phyloP scores from a whole-genome alignment of 2,329 filamentous ascomycete genomes.

The Aspergillaceae sp. region DNA sequence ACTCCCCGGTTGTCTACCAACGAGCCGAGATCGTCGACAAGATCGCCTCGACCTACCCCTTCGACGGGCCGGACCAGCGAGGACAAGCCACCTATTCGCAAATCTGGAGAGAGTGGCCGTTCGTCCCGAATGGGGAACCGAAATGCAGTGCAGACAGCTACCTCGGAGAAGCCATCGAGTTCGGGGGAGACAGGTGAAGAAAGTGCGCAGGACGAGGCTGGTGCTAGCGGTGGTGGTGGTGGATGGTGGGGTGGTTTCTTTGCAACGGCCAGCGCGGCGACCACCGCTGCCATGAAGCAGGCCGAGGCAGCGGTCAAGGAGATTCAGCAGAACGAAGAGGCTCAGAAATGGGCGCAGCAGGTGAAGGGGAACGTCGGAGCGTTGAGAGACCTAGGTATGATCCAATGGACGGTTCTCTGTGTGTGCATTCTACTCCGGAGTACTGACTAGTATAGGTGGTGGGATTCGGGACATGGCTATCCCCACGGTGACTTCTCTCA shows the following conservation, averaged over 20 bases:
- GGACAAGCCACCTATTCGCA: slow-evolving; percentile 54
- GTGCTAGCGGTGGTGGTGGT: slow-evolving; percentile 42
- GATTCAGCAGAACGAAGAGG: slow-evolving; percentile 92
- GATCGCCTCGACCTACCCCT: slow-evolving; percentile 44
- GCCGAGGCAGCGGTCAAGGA: slow-evolving; percentile 90
- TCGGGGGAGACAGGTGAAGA: slow-evolving; percentile 42
- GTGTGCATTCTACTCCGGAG: background rate
- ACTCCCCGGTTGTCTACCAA: slow-evolving; percentile 61
- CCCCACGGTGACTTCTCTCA: slow-evolving; percentile 87
- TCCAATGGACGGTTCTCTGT: slow-evolving; percentile 21
- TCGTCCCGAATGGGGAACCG: slow-evolving; percentile 66
- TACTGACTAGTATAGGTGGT: slow-evolving; percentile 52
- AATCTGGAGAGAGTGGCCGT: slow-evolving; percentile 68
- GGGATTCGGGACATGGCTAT: slow-evolving; percentile 79
- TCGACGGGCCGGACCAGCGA: slow-evolving; percentile 51
- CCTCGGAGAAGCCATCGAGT: slow-evolving; percentile 34
- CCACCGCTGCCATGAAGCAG: slow-evolving; percentile 59
- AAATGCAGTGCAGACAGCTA: slow-evolving; percentile 28
- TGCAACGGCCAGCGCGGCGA: slow-evolving; percentile 67
- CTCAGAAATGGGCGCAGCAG: slow-evolving; percentile 91
- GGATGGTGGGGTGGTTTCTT: slow-evolving; percentile 86
- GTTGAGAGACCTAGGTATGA: slow-evolving; percentile 71
- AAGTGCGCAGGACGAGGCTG: slow-evolving; percentile 17
- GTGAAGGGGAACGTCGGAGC: slow-evolving; percentile 80
- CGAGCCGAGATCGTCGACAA: slow-evolving; percentile 42